Conservation (phyloP, 225 moss, liverwort and hornwort species). For the Climacium dendroides region DNA sequence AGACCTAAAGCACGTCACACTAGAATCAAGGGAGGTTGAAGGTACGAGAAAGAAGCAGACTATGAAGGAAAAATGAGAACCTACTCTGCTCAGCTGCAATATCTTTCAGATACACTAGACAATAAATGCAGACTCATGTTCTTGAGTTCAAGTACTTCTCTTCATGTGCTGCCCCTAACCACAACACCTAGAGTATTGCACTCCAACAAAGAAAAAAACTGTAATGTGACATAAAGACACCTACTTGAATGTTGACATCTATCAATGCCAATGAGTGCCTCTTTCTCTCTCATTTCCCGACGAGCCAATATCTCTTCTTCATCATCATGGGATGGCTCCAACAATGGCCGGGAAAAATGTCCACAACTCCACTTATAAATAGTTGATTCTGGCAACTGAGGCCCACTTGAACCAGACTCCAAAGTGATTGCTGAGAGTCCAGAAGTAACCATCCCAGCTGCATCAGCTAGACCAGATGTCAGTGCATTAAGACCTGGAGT, state of each 20-base stretch:
- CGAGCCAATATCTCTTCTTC: slow-evolving; percentile 74
- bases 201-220: background rate
- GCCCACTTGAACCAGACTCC: slow-evolving; percentile 37
- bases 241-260: slow-evolving; percentile 88
- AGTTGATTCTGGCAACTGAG: slow-evolving; percentile 49
- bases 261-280: slow-evolving; percentile 57
- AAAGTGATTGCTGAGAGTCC: slow-evolving; percentile 60
- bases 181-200: background rate
- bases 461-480: slow-evolving; percentile 65
- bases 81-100: background rate
- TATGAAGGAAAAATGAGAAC: background rate
- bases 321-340: slow-evolving; percentile 68
- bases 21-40: background rate
- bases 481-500: slow-evolving; percentile 39
- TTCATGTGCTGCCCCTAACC: background rate
- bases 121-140: background rate
- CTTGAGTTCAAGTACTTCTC: background rate
- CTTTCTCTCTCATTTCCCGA: slow-evolving; percentile 80
- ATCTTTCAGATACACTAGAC: background rate
- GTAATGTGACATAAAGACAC: background rate
- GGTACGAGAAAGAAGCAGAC: background rate
- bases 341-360: slow-evolving; percentile 85
- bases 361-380: slow-evolving; percentile 97
- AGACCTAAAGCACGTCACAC: background rate
- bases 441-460: slow-evolving; percentile 47